Evolutionary conservation across 371 early-diverging fungal genomes (phyloP), one percentile per base, ranked within the genome.

Genomic region (Funneliformis caledonium): DNA sequence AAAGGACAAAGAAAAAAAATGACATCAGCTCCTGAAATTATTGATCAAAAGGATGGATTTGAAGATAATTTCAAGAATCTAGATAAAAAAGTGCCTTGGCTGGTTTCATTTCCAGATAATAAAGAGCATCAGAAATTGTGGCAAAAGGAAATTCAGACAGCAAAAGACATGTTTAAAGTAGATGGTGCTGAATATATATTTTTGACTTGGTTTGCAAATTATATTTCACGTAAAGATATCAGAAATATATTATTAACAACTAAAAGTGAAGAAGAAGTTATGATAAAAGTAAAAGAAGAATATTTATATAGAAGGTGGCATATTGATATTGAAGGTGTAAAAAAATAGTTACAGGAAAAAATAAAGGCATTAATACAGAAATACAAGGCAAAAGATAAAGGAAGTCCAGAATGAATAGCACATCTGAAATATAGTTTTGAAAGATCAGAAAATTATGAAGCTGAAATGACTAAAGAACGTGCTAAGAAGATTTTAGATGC

Each of bases 11-110:
- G 10, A 16, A 16, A 26, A 26, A 26, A 26, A 26, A 0, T 26
- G 26, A 26, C 26, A 26, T 8, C 7, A 68, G 10, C 14, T 19
- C 33, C 26, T 26, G 26, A 26, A 0, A 26, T 26, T 26, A 26
- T 26, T 26, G 26, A 26, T 0, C 26, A 26, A 68, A 68, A 68
- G 19, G 19, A 26, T 26, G 0, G 26, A 0, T 31, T 7, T 16
- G 12, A 48, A 10, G 48, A 48, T 0, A 9, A 48, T 10, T 0
- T 2, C 0, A 48, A 48, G 48, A 26, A 72, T 52, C 26, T 72
- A 47, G 73, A 72, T 47, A 72, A 50, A 72, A 33, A 72, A 72
- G 73, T 72, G 45, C 52, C 73, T 0, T 72, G 26, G 52, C 31
- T 26, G 1, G 16, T 72, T 52, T 5, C 47, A 16, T 72, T 72